Percentiles rank a stretch among this genome's conserved stretches.
Conservation (phyloP, 148 eudicot species). For the Rhododendron vialii region DNA sequence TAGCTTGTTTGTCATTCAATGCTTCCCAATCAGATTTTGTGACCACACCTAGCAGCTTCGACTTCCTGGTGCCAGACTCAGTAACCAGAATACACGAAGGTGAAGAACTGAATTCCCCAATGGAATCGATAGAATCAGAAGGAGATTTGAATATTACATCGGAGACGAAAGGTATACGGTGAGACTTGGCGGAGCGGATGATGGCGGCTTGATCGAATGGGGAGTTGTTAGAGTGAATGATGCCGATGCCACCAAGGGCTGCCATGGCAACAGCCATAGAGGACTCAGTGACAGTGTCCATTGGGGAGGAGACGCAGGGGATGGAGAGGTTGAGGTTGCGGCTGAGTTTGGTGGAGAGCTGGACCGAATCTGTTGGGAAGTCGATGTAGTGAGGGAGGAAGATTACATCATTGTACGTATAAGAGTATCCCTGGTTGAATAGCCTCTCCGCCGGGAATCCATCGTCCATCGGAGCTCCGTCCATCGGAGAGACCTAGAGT, state of each 20-base stretch:
- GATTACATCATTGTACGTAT: slow-evolving; percentile 86
- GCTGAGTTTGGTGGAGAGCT: slow-evolving; percentile 55
- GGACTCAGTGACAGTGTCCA: slow-evolving; percentile 94
- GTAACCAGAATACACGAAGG: slow-evolving; percentile 55
- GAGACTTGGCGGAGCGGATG: slow-evolving; percentile 59
- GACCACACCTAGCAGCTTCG: slow-evolving; percentile 58
- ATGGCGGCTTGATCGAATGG: slow-evolving; percentile 45
- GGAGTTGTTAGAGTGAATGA: slow-evolving; percentile 68
- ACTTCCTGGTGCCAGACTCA: slow-evolving; percentile 43
- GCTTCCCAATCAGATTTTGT: slow-evolving; percentile 48
- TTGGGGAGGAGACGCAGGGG: slow-evolving; percentile 92
- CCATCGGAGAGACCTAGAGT: slow-evolving; percentile 3
- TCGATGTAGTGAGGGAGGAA: slow-evolving; percentile 91
- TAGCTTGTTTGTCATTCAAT: slow-evolving; percentile 31
- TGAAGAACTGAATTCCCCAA: slow-evolving; percentile 43
- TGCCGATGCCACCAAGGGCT: slow-evolving; percentile 69
- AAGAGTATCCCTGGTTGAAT: slow-evolving; percentile 72
- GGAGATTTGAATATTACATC: slow-evolving; percentile 51
- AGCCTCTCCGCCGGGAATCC: slow-evolving; percentile 62
- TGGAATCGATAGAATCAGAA: slow-evolving; percentile 47
- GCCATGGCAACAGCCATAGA: slow-evolving; percentile 92
- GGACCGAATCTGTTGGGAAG: slow-evolving; percentile 69
- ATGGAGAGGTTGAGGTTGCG: slow-evolving; percentile 58
- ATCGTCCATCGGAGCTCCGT: slow-evolving; percentile 38
- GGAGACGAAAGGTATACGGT: slow-evolving; percentile 51